These are phyloP conservation scores for Apiospora hydei DNA, from an alignment of 2,329 filamentous ascomycete genomes.

Conservation along the genomic window DNA sequence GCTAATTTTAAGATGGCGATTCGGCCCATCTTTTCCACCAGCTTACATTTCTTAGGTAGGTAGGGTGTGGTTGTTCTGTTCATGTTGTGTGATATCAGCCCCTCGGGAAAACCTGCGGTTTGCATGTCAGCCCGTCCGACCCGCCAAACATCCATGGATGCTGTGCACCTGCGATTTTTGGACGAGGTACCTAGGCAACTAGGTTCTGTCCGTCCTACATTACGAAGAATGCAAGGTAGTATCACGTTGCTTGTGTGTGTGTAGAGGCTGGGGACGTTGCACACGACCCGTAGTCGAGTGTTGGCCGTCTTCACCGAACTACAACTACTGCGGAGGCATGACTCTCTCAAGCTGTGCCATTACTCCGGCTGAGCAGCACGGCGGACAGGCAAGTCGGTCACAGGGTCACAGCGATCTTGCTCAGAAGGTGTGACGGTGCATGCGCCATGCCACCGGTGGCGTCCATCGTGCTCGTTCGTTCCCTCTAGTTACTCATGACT, in stretches of 20 bases:
- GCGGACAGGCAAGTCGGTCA: no score
- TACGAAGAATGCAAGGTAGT: not conserved
- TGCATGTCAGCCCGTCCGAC: constrained; percentile 9
- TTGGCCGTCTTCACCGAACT: not conserved
- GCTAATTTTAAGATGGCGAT: not conserved
- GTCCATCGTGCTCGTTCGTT: not conserved
- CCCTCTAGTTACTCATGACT: not conserved
- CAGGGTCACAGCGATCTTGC: not conserved
- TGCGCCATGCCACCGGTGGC: constrained; percentile 8
- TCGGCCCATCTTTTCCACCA: not conserved
- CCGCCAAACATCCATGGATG: not conserved
- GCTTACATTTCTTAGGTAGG: not conserved
- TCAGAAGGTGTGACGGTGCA: not conserved
- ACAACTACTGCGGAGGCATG: not conserved
- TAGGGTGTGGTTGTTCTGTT: not conserved
- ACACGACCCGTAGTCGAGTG: not conserved
- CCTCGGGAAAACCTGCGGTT: constrained; percentile 15
- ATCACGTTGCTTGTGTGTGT: not conserved
- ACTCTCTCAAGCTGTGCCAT: not conserved
- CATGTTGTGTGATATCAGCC: constrained; percentile 8
- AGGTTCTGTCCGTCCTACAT: not conserved
- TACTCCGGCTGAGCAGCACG: not conserved
- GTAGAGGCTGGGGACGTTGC: not conserved
- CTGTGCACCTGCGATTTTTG: not conserved
- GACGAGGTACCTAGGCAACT: not conserved